These are phyloP conservation scores for Alternaria burnsii DNA, from an alignment of 2,329 filamentous ascomycete species.

Conservation along the genomic window DNA sequence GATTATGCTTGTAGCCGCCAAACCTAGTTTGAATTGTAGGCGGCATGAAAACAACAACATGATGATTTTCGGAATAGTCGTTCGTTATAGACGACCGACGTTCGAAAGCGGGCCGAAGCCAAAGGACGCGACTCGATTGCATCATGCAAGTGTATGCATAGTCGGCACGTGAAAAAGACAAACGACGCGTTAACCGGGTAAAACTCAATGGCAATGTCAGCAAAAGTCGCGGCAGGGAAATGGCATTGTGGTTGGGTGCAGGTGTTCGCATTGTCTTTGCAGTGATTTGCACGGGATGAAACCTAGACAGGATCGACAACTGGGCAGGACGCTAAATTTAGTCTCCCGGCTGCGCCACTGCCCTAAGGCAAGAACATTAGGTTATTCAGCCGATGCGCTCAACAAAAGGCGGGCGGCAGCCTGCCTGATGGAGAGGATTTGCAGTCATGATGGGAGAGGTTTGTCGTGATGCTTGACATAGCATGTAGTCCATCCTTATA, in stretches of 20 bases:
- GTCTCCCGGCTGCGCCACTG: slow-evolving; percentile 21
- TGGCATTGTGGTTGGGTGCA: background rate
- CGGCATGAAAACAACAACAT: background rate
- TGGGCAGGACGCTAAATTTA: slow-evolving; percentile 17
- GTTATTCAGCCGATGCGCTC: slow-evolving; percentile 6
- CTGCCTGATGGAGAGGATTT: background rate
- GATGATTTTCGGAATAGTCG: background rate
- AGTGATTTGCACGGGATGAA: slow-evolving; percentile 12
- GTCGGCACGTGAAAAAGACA: background rate
- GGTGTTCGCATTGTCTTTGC: background rate
- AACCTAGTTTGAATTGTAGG: background rate
- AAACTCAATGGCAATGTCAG: background rate
- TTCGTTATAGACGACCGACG: background rate
- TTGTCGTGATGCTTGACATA: slow-evolving; percentile 3
- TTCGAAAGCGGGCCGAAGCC: background rate
- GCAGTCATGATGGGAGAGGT: background rate
- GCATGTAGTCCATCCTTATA: slow-evolving; percentile 3
- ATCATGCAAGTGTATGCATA: background rate
- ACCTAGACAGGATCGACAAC: slow-evolving; percentile 10
- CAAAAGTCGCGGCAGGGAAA: background rate
- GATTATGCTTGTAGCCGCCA: background rate
- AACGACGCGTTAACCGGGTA: background rate
- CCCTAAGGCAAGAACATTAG: slow-evolving; percentile 3
- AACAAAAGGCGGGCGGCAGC: slow-evolving; percentile 7
- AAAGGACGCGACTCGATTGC: background rate